These are phyloP conservation scores for Thymus mandschuricus DNA, from an alignment of 257 asterid genomes.

Conservation along the genomic window DNA sequence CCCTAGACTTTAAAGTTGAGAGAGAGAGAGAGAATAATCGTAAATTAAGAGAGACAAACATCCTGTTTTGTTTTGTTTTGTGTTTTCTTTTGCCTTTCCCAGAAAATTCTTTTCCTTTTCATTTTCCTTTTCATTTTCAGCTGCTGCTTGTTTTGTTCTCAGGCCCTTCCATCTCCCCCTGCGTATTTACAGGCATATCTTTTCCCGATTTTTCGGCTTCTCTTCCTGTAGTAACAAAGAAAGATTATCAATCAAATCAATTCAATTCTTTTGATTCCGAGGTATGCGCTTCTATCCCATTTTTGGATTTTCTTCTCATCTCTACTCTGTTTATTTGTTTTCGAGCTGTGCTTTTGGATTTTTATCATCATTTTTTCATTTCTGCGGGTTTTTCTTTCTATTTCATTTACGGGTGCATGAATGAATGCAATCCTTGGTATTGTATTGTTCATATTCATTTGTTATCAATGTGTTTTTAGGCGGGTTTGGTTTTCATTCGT, in stretches of 20 bases:
- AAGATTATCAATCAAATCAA: neutral
- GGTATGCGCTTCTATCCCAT: conserved; percentile 33
- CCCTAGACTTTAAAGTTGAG: conserved; percentile 31
- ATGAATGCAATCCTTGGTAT: conserved; percentile 13
- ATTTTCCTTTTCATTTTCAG: conserved; percentile 20
- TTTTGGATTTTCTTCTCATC: neutral
- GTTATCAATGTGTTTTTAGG: conserved; percentile 22
- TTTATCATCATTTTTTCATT: neutral
- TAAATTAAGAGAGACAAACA: conserved; percentile 31
- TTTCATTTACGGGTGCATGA: conserved; percentile 1
- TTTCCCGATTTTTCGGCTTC: conserved; percentile 1
- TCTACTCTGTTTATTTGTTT: neutral
- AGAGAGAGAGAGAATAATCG: neutral
- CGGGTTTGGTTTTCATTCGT: conserved; percentile 33
- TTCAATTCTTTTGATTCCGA: conserved; percentile 25
- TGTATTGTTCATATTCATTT: neutral
- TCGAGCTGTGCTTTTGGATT: neutral
- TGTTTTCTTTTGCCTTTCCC: conserved; percentile 30
- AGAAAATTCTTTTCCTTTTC: conserved; percentile 20
- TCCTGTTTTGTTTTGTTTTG: neutral
- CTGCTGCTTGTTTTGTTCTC: conserved; percentile 14
- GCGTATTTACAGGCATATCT: neutral
- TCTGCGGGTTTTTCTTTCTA: neutral
- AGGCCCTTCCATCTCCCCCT: conserved; percentile 7
- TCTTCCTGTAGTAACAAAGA: neutral